Percentiles rank a stretch among this genome's conserved stretches.
Conservation (phyloP, 2,329 filamentous ascomycete genomes). For the Phyllosticta ampelicida region DNA sequence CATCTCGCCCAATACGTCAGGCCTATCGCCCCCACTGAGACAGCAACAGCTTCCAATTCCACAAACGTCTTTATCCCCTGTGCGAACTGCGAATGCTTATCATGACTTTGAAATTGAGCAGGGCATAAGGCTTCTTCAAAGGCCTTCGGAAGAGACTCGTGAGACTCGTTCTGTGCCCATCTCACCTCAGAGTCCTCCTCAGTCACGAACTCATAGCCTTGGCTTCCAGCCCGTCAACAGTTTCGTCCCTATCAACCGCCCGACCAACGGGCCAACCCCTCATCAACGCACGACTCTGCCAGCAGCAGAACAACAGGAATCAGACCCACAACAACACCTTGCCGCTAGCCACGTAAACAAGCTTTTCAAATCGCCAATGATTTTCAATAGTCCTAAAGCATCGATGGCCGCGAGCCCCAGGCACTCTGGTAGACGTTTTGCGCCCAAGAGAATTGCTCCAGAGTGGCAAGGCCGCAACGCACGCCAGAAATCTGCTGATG, state of each 20-base stretch:
- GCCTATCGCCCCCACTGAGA: background rate
- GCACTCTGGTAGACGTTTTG: background rate
- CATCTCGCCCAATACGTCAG: slow-evolving; percentile 10
- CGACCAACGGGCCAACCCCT: background rate
- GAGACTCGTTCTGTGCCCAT: background rate
- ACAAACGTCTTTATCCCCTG: background rate
- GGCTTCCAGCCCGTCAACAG: background rate
- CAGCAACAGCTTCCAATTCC: background rate
- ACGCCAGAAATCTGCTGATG: background rate
- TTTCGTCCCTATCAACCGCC: background rate
- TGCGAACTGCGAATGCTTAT: background rate
- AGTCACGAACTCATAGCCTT: background rate
- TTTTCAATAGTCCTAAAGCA: background rate
- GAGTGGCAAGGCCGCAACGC: background rate
- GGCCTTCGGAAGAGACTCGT: background rate
- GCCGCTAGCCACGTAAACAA: background rate
- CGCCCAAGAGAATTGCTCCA: background rate
- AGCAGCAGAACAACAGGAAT: background rate
- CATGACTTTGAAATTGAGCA: background rate
- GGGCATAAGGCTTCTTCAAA: background rate
- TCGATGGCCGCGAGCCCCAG: background rate
- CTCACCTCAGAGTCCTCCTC: background rate
- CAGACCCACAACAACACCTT: background rate
- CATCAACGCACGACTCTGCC: background rate
- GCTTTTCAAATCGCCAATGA: slow-evolving; percentile 1